Evolutionary conservation across 2,329 filamentous ascomycete genomes (phyloP).

Genomic region (Amauroascus niger): DNA sequence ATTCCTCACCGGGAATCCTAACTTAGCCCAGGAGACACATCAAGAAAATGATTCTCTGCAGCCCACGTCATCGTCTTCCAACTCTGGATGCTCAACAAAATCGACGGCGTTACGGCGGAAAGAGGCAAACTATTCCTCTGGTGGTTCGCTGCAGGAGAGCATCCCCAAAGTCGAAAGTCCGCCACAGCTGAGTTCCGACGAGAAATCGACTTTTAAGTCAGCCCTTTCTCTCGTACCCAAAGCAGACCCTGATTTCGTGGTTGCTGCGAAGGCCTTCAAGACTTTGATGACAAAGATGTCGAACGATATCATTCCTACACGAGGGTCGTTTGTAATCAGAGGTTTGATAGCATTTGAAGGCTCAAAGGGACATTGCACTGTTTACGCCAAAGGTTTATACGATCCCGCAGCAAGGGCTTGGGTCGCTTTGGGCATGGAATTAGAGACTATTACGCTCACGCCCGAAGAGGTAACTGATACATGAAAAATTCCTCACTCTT

Average conservation of each 20-base stretch:
- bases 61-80: neutral
- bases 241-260: constrained; percentile 5
- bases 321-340: neutral
- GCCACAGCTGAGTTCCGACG: neutral
- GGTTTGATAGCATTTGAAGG: constrained; percentile 10
- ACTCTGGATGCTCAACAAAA: neutral
- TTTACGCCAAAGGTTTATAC: constrained; percentile 3
- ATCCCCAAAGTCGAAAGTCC: constrained; percentile 5
- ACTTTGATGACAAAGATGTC: neutral
- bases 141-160: neutral
- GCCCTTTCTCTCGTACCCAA: neutral
- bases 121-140: neutral
- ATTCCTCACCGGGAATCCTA: neutral
- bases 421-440: neutral
- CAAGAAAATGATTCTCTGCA: neutral
- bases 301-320: neutral
- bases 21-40: neutral
- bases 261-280: neutral
- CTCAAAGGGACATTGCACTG: constrained; percentile 7
- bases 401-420: neutral
- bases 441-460: neutral
- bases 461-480: neutral
- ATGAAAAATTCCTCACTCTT: neutral
- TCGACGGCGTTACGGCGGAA: neutral
- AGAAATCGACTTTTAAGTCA: neutral